These are phyloP conservation scores for Jimgerdemannia flammicorona DNA, from an alignment of 192 early-diverging fungal genomes.

Conservation along the genomic window DNA sequence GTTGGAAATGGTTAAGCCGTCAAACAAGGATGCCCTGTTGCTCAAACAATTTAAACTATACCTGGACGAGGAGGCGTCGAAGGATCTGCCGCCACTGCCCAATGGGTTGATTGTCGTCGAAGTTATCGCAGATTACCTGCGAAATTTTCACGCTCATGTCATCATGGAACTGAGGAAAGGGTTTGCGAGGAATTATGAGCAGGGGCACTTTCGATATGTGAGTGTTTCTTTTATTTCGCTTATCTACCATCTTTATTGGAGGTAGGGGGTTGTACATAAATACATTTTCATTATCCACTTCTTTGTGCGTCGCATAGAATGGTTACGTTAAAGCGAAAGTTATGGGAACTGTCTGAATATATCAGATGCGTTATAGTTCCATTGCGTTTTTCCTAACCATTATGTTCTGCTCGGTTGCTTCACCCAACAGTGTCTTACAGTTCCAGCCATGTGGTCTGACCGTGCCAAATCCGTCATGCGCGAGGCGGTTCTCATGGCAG, in stretches of 20 bases:
- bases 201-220: slow-evolving; percentile 17
- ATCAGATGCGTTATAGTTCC: no score
- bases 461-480: slow-evolving; percentile 48
- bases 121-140: slow-evolving; percentile 40
- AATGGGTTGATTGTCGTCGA: slow-evolving; percentile 28
- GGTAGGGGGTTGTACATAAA: no score
- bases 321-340: no score
- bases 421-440: slow-evolving; percentile 30
- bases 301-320: no score
- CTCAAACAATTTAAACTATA: slow-evolving; percentile 46
- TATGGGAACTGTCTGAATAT: no score
- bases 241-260: no score
- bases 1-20: slow-evolving; percentile 24
- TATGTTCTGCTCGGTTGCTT: slow-evolving; percentile 10
- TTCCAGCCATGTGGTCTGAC: slow-evolving; percentile 51
- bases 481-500: slow-evolving; percentile 42
- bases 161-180: slow-evolving; percentile 31
- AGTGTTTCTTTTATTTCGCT: neutral
- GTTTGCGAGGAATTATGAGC: slow-evolving; percentile 17
- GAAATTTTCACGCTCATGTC: slow-evolving; percentile 32
- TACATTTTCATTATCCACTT: no score
- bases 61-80: slow-evolving; percentile 32
- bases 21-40: slow-evolving; percentile 28
- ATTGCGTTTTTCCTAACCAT: no score
- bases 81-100: slow-evolving; percentile 33